Percentiles rank a stretch among this genome's conserved stretches.
Conservation (phyloP, 2,329 filamentous ascomycete species). For the Venturia asperata region DNA sequence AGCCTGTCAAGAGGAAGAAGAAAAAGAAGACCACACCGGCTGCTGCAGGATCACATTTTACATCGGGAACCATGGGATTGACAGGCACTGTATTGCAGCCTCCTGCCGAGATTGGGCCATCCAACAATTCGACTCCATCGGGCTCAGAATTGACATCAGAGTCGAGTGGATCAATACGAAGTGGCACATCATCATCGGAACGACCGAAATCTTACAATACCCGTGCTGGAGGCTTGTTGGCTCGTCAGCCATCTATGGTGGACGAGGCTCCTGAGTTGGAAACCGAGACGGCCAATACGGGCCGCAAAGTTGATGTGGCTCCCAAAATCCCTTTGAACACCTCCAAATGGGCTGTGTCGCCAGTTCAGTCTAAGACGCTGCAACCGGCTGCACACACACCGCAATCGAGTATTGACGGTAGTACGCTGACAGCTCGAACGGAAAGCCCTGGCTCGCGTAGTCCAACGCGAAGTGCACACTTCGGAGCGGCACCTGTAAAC, state of each 20-base stretch:
- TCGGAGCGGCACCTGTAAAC: constrained; percentile 34
- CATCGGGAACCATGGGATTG: constrained; percentile 30
- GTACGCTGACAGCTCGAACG: constrained; percentile 33
- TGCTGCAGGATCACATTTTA: constrained; percentile 36
- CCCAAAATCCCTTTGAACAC: background rate
- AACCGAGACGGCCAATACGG: constrained; percentile 15
- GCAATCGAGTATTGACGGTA: constrained; percentile 24
- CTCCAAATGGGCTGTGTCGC: background rate
- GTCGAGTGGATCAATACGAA: background rate
- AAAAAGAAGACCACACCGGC: constrained; percentile 26
- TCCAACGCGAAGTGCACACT: constrained; percentile 61
- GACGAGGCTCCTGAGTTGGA: constrained; percentile 14
- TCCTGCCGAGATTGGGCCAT: background rate
- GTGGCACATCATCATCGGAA: background rate
- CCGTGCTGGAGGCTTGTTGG: constrained; percentile 5
- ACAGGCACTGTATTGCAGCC: constrained; percentile 42
- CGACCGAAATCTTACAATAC: background rate
- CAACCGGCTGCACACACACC: background rate
- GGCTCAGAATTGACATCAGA: background rate
- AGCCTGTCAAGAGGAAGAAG: constrained; percentile 37
- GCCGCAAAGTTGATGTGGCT: constrained; percentile 15
- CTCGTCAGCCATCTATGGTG: constrained; percentile 15
- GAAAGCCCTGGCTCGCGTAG: constrained; percentile 38
- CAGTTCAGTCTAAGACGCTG: background rate
- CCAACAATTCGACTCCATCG: background rate